Base-by-base conservation (phyloP, 257 asterid genomes). In the Jasminum sambac region DNA sequence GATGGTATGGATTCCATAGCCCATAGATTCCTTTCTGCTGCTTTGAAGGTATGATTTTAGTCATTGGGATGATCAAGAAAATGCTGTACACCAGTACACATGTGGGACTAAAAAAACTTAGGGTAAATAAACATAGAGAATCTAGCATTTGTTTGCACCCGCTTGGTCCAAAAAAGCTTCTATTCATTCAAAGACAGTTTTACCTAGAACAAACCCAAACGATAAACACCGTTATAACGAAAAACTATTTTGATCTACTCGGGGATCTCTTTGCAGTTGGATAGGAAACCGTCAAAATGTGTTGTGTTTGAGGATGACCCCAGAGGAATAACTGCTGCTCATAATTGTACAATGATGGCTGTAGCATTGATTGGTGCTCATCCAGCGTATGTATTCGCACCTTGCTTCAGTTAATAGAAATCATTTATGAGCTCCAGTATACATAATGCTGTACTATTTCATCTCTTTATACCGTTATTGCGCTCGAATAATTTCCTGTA, bases 291-390 rank as follows among this genome's bases (percentile, higher is more conserved):
- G 38, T 88, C 99, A 57, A 95, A 91, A 78, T 95, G 99, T 74
- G 89, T 95, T 64, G 97, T 88, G 66, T 95, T 95, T 57, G 98
- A 88, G 84, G 99, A 95, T 44, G 98, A 95, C 69, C 97, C 98
- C 0, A 84, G 95, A 80, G 96, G 92, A 68, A 85, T 95, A 76
- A 84, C 98, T 5, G 99, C 99, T 16, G 98, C 99, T 57, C 99
- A 95, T 84, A 91, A 95, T 78, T 95, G 98, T 77, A 95, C 98
- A 2, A 95, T 95, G 99, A 91, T 91, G 98, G 98, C 97, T 42
- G 72, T 95, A 66, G 98, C 98, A 76, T 65, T 91, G 48, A 95
- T 95, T 61, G 98, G 99, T 36, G 88, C 97, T 81, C 97, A 89
- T 80, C 99, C 99, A 44, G 97, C 96, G 97, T 95, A 89, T 9